Conservation (phyloP, 257 asterid genomes). For the Rehmannia glutinosa region DNA sequence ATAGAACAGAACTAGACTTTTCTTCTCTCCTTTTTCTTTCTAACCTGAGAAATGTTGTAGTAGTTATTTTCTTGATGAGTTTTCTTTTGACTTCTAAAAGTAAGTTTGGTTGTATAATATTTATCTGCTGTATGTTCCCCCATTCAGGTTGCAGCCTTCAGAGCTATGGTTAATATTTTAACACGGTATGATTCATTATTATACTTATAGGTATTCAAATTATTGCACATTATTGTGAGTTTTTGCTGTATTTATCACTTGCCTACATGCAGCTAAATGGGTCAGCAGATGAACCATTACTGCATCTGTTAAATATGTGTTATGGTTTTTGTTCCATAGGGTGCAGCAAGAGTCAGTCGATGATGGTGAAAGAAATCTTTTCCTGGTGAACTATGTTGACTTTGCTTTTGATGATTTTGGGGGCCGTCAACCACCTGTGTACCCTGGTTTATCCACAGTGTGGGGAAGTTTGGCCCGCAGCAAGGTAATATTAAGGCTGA, state of each 20-base stretch:
- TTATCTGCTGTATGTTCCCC: constrained; percentile 17
- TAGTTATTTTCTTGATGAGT: constrained; percentile 6
- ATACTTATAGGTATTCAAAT: constrained; percentile 4
- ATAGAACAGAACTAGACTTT: constrained; percentile 1
- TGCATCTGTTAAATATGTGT: constrained; percentile 17
- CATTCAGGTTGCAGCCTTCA: constrained; percentile 97
- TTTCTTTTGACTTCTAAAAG: background rate
- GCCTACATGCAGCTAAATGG: constrained; percentile 6
- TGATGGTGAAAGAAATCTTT: constrained; percentile 94
- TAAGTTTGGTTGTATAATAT: constrained; percentile 14
- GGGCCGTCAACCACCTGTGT: constrained; percentile 98
- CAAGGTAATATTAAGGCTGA: constrained; percentile 55
- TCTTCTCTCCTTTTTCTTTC: background rate
- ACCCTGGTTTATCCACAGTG: constrained; percentile 96
- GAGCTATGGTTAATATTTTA: constrained; percentile 99
- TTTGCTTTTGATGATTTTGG: constrained; percentile 97
- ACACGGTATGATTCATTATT: constrained; percentile 59
- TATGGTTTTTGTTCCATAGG: constrained; percentile 38
- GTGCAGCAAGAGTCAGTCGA: constrained; percentile 99
- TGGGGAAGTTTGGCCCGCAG: constrained; percentile 99
- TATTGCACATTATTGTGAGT: background rate
- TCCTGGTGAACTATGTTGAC: constrained; percentile 89
- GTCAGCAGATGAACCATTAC: constrained; percentile 7
- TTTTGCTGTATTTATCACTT: constrained; percentile 1
- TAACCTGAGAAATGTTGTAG: constrained; percentile 12